phyloP scores from a whole-genome alignment of 1,139 yeast species.

The Hansenula sp. region DNA sequence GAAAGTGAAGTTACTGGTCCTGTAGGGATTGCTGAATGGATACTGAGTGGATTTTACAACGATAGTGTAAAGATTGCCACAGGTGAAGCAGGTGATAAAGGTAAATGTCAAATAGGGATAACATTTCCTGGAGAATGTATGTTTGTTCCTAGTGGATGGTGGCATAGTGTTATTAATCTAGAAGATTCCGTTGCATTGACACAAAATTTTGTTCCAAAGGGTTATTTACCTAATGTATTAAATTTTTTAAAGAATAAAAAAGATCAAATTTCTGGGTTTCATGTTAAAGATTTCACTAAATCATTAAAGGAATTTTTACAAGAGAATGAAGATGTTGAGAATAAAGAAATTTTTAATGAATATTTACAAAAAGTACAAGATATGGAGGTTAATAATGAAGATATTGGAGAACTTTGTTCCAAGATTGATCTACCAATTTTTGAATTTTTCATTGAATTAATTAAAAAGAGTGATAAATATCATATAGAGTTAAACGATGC shows the following conservation, averaged over 20 bases:
- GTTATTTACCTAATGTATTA: conserved; percentile 54
- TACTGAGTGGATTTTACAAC: conserved; percentile 72
- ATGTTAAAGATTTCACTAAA: conserved; percentile 43
- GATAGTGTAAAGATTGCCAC: conserved; percentile 40
- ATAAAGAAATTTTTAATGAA: conserved; percentile 15
- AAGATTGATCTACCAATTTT: conserved; percentile 47
- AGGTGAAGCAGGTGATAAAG: conserved; percentile 29
- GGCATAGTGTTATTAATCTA: conserved; percentile 86
- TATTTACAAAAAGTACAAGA: conserved; percentile 23
- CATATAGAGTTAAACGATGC: conserved; percentile 31
- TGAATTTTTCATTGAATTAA: conserved; percentile 49
- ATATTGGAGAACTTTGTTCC: conserved; percentile 33
- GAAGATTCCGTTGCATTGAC: conserved; percentile 80
- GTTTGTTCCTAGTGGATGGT: conserved; percentile 93
- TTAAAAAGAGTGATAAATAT: conserved; percentile 28
- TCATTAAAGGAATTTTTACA: conserved; percentile 31
- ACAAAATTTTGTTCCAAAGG: conserved; percentile 76
- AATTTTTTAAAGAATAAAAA: conserved; percentile 63
- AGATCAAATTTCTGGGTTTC: conserved; percentile 78
- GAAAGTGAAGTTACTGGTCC: conserved; percentile 94
- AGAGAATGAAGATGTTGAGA: conserved; percentile 12
- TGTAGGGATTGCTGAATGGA: conserved; percentile 89
- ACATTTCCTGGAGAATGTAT: conserved; percentile 82
- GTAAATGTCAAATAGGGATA: conserved; percentile 57
- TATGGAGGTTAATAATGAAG: conserved; percentile 28